Percentiles rank a stretch among this genome's conserved stretches.
Conservation (phyloP, 768 basidiomycete species). For the Gautieria morchelliformis region DNA sequence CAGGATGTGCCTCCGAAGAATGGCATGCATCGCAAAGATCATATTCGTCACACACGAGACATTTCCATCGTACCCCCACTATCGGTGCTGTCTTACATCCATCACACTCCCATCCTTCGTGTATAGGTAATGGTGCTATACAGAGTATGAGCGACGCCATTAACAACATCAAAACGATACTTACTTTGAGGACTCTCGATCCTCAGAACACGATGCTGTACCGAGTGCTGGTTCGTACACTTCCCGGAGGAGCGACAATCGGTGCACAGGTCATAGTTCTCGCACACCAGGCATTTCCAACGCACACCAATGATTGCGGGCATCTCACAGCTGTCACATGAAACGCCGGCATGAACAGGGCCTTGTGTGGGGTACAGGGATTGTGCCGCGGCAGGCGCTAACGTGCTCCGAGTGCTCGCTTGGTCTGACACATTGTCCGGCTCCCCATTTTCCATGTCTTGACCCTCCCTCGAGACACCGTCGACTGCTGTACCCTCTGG, state of each 20-base stretch:
- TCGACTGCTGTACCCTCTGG: neutral
- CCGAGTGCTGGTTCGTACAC: neutral
- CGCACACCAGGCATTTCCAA: conserved; percentile 9
- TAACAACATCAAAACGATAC: neutral
- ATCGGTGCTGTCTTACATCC: conserved; percentile 3
- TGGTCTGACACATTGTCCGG: neutral
- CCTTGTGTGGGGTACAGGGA: neutral
- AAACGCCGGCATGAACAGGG: neutral
- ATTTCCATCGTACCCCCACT: conserved; percentile 8
- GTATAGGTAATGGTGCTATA: neutral
- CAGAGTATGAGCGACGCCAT: neutral
- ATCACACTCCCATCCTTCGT: neutral
- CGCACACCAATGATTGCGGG: conserved; percentile 7
- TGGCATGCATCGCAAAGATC: conserved; percentile 12
- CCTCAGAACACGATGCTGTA: conserved; percentile 9
- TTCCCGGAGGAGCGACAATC: conserved; percentile 6
- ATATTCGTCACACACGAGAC: conserved; percentile 8
- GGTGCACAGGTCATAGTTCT: conserved; percentile 11
- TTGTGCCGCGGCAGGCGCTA: no score
- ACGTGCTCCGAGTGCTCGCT: neutral
- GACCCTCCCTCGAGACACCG: neutral
- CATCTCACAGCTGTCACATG: conserved; percentile 4
- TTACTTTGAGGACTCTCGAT: conserved; percentile 6
- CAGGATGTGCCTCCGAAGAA: conserved; percentile 7
- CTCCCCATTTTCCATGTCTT: neutral